Evolutionary conservation across 164 flowering plant genomes (phyloP), one percentile per base, ranked within the genome.

Genomic region (Magnolia sinica): DNA sequence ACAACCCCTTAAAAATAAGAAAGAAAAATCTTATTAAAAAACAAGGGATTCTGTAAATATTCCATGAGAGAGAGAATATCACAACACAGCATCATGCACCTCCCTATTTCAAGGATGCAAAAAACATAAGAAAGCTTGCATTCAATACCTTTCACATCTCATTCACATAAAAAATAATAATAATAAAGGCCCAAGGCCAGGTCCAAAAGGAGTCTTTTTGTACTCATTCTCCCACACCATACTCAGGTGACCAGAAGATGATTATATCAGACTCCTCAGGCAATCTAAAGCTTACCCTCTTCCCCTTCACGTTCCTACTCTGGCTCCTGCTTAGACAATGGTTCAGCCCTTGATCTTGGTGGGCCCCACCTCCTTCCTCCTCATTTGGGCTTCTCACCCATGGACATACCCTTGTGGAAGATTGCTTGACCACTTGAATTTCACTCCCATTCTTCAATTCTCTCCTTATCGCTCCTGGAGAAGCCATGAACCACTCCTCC

Each of bases 201-300:
- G 14, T 13, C 27, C 7, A 23, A 22, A 65, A 2, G 14, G 29
- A 65, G 24, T 64, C 68, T 14, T 64, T 20, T 64, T 1, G 10
- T 64, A 64, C 45, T 45, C 55, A 51, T 1, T 50, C 70, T 45
- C 19, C 71, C 18, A 23, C 23, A 20, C 51, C 63, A 76, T 64
- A 64, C 49, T 31, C 76, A 23, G 86, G 81, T 45, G 88, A 79
- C 58, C 78, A 67, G 31, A 80, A 82, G 68, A 83, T 59, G 63
- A 84, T 55, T 7, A 82, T 75, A 78, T 86, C 87, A 83, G 82
- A 77, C 75, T 81, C 87, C 31, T 82, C 79, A 24, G 87, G 87
- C 69, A 80, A n/a, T 75, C 76, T 83, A 78, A 88, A 85, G 23
- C 81, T 86, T 68, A 88, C 87, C 70, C 59, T 85, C 81, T 85